Conservation (phyloP, 192 early-diverging fungal genomes). For the Glomus cerebriforme region DNA sequence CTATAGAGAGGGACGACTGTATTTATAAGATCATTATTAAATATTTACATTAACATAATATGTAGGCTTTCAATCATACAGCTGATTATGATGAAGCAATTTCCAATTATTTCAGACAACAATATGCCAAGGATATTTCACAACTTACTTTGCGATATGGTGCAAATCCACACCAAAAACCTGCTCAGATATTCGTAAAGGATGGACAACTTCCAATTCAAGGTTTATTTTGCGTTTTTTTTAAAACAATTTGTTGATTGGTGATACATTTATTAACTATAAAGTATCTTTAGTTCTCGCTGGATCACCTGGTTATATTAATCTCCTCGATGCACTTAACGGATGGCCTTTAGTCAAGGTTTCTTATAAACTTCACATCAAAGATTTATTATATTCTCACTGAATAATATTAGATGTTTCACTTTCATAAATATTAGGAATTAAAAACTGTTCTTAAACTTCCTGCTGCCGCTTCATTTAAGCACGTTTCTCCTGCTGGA, state of each 20-base stretch:
- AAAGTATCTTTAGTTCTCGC: constrained; percentile 64
- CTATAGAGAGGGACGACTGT: too few relatives aligned
- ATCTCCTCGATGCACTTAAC: constrained; percentile 96
- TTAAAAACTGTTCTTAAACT: constrained; percentile 80
- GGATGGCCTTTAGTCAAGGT: constrained; percentile 95
- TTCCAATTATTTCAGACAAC: constrained; percentile 90
- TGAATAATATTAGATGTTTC: background rate
- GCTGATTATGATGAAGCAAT: constrained; percentile 96
- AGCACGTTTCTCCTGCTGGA: constrained; percentile 98
- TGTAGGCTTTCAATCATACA: constrained; percentile 90
- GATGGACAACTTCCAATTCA: constrained; percentile 82
- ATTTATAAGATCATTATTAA: background rate
- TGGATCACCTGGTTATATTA: constrained; percentile 98
- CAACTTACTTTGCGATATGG: constrained; percentile 93
- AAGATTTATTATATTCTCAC: too few relatives aligned
- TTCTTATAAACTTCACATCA: background rate
- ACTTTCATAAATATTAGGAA: constrained; percentile 46
- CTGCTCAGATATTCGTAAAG: constrained; percentile 89
- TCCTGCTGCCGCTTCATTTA: constrained; percentile 97
- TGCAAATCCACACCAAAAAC: constrained; percentile 98
- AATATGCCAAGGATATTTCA: constrained; percentile 77
- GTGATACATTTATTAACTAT: background rate
- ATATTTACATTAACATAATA: background rate
- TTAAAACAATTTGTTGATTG: background rate
- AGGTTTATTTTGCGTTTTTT: constrained; percentile 28